Evolutionary conservation across 2,329 filamentous ascomycete species (phyloP), one percentile per base, ranked within the genome.

Genomic region (Nigrospora oryzae): DNA sequence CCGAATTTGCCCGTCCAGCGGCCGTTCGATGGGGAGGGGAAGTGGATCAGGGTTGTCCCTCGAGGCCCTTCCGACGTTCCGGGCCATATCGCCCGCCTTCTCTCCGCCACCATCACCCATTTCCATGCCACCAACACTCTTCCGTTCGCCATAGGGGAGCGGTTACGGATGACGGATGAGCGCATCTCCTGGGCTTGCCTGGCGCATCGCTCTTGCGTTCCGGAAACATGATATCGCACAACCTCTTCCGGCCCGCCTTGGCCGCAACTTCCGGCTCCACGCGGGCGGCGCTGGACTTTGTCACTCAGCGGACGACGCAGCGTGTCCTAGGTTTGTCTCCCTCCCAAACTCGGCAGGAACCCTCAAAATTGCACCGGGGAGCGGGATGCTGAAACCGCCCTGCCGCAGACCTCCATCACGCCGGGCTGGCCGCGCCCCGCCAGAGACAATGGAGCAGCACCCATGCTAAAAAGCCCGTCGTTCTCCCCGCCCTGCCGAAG

Each of bases 271-370:
- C 59, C 50, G 53, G 50, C 45, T 48, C 55, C 28, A 49, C 54
- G 45, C 42, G 57, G 49, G 53, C 23, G 23, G 23, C 51, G 41
- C 53, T 54, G 36, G 55, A 57, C 33, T 49, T 46, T 47, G 49
- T 59, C 41, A 40, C 52, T 32, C 51, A 51, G 37, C 49, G 50
- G 46, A 54, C 49, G 33, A 47, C 49, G 39, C 55, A 55, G 40
- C 56, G 53, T 48, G 46, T 60, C 45, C 49, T 58, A 59, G 59
- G 59, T 60, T 56, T 38, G 56, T 58, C 34, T n/a, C 40, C 46
- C 43, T 30, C 38, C 17, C 8, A 16, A 13, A 4, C 12, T 23
- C 6, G 8, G 14, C 17, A 8, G 12, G 3, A 3, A 16, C 1
- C 6, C 32, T 19, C 14, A 34, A 28, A 38, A 17, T 15, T 40